Base-by-base conservation (phyloP, 1,139 yeast genomes). In the Pichia sp. region DNA sequence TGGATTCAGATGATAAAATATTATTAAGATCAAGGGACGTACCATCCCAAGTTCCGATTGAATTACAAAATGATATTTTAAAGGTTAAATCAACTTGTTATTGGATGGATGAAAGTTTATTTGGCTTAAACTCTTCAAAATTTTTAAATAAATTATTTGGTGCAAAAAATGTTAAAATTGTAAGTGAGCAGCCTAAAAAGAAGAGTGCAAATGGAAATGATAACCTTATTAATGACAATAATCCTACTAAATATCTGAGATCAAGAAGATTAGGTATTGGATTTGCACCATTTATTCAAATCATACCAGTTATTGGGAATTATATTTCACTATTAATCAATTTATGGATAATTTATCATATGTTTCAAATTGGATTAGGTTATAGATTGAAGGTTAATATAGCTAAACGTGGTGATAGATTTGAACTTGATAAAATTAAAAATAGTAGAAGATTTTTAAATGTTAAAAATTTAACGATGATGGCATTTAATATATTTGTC, bases 241-340 rank as follows among this genome's bases (percentile, higher is more conserved):
- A 34, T 19, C 5, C 27, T 13, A 28, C 19, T 25, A 22, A 13
- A 13, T 39, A n/a, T 13, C 42, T 31, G n/a, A 50, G 25, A 25
- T 34, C 49, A 4, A 47, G 56, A 42, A 47, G 53, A 31, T 8
- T 54, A 13, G 56, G 87, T 46, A 62, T 84, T 41, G 95, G 95
- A 3, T 84, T 89, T 86, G 76, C 85, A 2, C 87, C 86, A 2
- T 58, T 87, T 16, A 76, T 87, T 56, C 91, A 91, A 2, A 62
- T 87, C 16, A 62, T 87, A 33, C 96, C 96, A 4, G 56, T 61
- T 43, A 52, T 62, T 31, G 70, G 70, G 18, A 66, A 62, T 48
- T 47, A 61, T 11, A 42, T 60, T 25, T 59, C 60, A 11, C 47
- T 61, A 8, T 45, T 76, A 9, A 66, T 83, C 52, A 76, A 82